Conservation (phyloP, 805 yeast genomes). For the Sugiyamaella americana region DNA sequence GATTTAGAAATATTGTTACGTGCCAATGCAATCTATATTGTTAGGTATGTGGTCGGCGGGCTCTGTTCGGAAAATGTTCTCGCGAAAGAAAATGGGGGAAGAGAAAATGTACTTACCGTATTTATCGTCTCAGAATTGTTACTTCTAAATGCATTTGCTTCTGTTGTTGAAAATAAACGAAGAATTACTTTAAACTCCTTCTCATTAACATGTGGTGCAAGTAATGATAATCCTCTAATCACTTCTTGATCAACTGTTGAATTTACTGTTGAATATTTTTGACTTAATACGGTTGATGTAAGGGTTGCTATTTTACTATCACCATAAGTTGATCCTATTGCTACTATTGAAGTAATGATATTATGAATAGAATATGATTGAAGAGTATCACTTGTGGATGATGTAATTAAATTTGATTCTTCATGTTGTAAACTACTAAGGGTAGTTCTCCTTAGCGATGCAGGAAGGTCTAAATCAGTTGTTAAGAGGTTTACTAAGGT, state of each 20-base stretch:
- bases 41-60: conserved; percentile 18
- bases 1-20: conserved; percentile 15
- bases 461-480: conserved; percentile 35
- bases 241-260: conserved; percentile 51
- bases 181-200: conserved; percentile 63
- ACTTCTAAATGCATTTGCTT: conserved; percentile 40
- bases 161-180: conserved; percentile 49
- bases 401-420: conserved; percentile 3
- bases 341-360: conserved; percentile 61
- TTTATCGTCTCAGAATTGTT: conserved; percentile 33
- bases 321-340: conserved; percentile 57
- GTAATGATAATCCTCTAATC: conserved; percentile 53
- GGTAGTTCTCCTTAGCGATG: conserved; percentile 7
- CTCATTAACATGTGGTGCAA: conserved; percentile 56
- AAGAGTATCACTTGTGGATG: conserved; percentile 2
- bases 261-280: conserved; percentile 48
- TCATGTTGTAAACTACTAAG: conserved; percentile 11
- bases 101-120: too few relatives aligned
- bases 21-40: too few relatives aligned
- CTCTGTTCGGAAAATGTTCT: conserved; percentile 6
- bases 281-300: conserved; percentile 75
- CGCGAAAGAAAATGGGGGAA: background rate
- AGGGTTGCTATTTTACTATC: conserved; percentile 71
- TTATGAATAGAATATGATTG: conserved; percentile 45
- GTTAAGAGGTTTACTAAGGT: conserved; percentile 70